Evolutionary conservation across 2,329 filamentous ascomycete genomes (phyloP), one percentile per base, ranked within the genome.

Genomic region (Penicillium freii): DNA sequence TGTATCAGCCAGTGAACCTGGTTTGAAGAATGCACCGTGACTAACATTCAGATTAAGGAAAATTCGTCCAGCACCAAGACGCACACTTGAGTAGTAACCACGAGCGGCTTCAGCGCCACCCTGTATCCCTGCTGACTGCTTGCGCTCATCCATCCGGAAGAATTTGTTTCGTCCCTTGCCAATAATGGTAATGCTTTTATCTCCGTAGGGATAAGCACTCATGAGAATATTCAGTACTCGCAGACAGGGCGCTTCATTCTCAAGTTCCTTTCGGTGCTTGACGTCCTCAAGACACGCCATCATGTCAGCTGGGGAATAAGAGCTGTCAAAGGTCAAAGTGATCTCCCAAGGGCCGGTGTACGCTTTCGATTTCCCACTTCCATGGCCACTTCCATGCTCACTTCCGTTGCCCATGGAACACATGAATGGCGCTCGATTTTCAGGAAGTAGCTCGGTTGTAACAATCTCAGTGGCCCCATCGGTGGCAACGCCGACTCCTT

Each of bases 21-120:
- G 42, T 0, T 9, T 19, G 38, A 52, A 66, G 45, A 67, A 65
- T 3, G 64, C 56, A 4, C 58, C 58, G 44, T 67, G 64, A 25
- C 58, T 66, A 23, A 66, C 58, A 36, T 63, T 65, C 42, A 67
- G 25, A 39, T 67, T 67, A 3, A 67, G 46, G 17, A 65, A 43
- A 33, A 63, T 19, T 27, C 45, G 47, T 5, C 57, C 54, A 23
- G 56, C 54, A 9, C 51, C 58, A 29, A 58, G 45, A 27, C 65
- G 59, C 10, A 65, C 59, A 57, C 65, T 67, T 6, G 62, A 59
- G 23, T 55, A 65, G 54, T 56, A 61, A 4, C 64, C 65, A 19
- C 65, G 65, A 34, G 58, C 34, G 17, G 60, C 62, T 36, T 65
- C 61, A 5, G 64, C 44, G 2, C 61, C 60, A 19, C 50, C 58